phyloP scores from a whole-genome alignment of 2,329 filamentous ascomycete genomes.

The Aspergillus sergii region DNA sequence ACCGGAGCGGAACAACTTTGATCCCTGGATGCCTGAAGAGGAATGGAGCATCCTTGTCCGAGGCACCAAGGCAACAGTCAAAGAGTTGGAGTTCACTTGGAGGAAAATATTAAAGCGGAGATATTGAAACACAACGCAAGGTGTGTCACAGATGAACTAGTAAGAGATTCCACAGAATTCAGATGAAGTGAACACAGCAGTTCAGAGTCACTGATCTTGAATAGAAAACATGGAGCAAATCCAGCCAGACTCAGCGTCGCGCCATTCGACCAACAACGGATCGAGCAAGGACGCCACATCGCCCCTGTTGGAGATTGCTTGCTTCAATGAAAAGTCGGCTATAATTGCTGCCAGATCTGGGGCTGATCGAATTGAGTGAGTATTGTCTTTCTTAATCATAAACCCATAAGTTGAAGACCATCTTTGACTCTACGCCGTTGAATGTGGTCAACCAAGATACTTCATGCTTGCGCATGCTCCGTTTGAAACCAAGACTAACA shows the following conservation, averaged over 20 bases:
- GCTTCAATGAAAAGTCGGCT: slow-evolving; percentile 51
- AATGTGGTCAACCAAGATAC: not conserved
- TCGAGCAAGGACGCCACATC: not conserved
- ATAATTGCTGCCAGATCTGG: slow-evolving; percentile 45
- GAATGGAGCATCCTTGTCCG: not conserved
- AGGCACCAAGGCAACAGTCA: not conserved
- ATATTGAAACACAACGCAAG: not conserved
- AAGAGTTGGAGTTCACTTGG: not conserved
- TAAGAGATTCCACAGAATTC: not conserved
- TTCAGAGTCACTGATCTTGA: not conserved
- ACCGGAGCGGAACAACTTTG: not conserved
- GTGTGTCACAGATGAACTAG: not conserved
- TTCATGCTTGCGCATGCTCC: not conserved
- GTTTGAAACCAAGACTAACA: not conserved
- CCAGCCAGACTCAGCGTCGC: not conserved
- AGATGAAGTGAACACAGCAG: not conserved
- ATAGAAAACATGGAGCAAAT: not conserved
- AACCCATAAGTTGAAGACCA: slow-evolving; percentile 31
- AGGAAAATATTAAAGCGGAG: not conserved
- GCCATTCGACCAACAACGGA: not conserved
- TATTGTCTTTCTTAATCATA: slow-evolving; percentile 34
- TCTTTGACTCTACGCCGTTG: not conserved
- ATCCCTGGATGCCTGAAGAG: not conserved
- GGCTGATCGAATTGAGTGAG: slow-evolving; percentile 54
- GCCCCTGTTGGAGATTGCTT: slow-evolving; percentile 48